These are phyloP conservation scores for Aethionema arabicum DNA, from an alignment of 345 rosid genomes.

Conservation along the genomic window DNA sequence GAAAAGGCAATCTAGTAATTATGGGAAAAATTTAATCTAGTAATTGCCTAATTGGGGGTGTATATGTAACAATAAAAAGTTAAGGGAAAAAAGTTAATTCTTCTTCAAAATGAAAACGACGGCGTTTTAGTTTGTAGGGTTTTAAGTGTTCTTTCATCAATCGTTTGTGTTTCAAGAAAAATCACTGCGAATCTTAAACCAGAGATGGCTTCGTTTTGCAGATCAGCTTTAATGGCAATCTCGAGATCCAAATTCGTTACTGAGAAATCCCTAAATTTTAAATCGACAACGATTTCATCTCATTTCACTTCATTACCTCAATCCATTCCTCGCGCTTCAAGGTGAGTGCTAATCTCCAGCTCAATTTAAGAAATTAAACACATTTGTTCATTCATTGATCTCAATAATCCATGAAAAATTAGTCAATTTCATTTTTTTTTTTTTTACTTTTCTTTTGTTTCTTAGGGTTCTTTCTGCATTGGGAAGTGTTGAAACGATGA, in stretches of 20 bases:
- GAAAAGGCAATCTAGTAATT: too few relatives aligned
- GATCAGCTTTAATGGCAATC: slow-evolving; percentile 36
- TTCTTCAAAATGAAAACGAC: background rate
- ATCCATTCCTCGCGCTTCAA: slow-evolving; percentile 43
- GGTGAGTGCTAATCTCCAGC: slow-evolving; percentile 17
- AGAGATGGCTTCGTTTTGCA: slow-evolving; percentile 43
- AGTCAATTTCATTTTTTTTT: background rate
- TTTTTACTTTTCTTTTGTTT: slow-evolving; percentile 3
- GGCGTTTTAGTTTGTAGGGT: slow-evolving; percentile 22
- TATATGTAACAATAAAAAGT: background rate
- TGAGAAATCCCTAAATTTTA: slow-evolving; percentile 32
- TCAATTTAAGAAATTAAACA: background rate
- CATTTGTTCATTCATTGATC: background rate
- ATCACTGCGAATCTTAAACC: background rate
- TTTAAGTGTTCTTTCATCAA: slow-evolving; percentile 18
- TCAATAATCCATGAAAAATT: background rate
- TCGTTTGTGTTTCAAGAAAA: slow-evolving; percentile 1
- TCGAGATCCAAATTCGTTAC: slow-evolving; percentile 35
- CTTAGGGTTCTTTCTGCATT: slow-evolving; percentile 57
- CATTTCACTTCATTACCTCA: slow-evolving; percentile 45
- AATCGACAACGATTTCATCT: slow-evolving; percentile 38
- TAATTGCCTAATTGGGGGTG: background rate
- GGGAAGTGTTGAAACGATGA: slow-evolving; percentile 67
- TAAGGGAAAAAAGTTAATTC: background rate
- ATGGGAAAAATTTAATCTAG: too few relatives aligned